Evolutionary conservation across 257 asterid species (phyloP), one percentile per base, ranked within the genome.

Genomic region (Gardenia jasminoides): DNA sequence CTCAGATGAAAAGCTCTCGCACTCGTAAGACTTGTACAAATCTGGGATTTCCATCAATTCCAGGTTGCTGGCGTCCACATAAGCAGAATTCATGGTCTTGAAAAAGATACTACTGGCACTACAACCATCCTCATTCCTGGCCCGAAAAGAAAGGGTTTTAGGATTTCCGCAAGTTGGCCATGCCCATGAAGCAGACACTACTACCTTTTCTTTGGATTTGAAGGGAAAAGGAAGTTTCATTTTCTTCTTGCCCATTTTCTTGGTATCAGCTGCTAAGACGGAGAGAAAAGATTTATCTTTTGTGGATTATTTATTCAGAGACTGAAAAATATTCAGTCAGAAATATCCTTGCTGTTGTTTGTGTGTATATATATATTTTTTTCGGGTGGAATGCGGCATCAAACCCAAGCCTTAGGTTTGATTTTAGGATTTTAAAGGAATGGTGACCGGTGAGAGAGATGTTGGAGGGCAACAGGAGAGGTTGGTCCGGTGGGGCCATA

Each of bases 81-180:
- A 82, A 56, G 87, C 80, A 1, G 89, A 31, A 76, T 82, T 87
- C 76, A 82, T 79, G 36, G 88, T 84, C 65, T 82, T 87, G 87
- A 62, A 79, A 24, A 83, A 62, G 3, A 10, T 62, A 54, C 20
- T 3, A 52, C n/a, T 1, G 6, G 17, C 7, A 47, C 50, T 1
- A 8, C 50, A 8, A 5, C 8, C 9, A 54, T 9, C 72, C 24
- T 77, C 50, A 47, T 65, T 30, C 76, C 52, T 47, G 67, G 85
- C 80, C 22, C 94, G 86, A 80, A 92, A 92, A 20, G 97, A 92
- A 33, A 83, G 84, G 10, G 97, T 93, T 79, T 79, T 87, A 3
- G 98, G 90, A 84, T 10, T 79, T 67, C 70, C 79, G 82, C 94
- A 91, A 50, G 85, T 72, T 5, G 90, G 90, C 93, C 94, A 86